Conservation (phyloP, 2,329 filamentous ascomycete species). For the Fusarium protoensiforme region DNA sequence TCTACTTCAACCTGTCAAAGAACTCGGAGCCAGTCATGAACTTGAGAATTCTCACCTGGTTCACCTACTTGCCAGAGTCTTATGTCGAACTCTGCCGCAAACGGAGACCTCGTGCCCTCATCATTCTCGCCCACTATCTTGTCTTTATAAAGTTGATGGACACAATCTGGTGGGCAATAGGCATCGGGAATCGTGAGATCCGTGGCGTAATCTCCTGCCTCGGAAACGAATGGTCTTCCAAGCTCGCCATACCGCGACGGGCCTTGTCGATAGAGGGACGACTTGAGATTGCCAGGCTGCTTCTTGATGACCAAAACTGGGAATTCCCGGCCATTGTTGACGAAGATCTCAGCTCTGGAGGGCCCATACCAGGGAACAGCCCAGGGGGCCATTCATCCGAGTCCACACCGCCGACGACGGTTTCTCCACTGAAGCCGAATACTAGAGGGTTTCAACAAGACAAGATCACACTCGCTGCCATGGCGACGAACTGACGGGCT, state of each 20-base stretch:
- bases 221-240: neutral
- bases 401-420: neutral
- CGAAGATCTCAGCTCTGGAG: neutral
- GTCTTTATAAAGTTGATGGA: neutral
- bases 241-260: neutral
- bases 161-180: neutral
- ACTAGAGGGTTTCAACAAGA: neutral
- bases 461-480: neutral
- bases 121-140: neutral
- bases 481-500: neutral
- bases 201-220: neutral
- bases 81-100: neutral
- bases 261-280: neutral
- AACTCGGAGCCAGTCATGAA: neutral
- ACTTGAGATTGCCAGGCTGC: neutral
- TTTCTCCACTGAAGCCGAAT: neutral
- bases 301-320: neutral
- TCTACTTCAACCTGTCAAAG: neutral
- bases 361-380: neutral
- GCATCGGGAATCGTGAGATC: neutral
- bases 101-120: neutral
- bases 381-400: neutral
- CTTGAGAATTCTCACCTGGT: neutral
- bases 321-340: neutral
- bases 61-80: neutral